These are phyloP conservation scores for Scutellaria baicalensis DNA, from an alignment of 257 asterid genomes.

Conservation along the genomic window DNA sequence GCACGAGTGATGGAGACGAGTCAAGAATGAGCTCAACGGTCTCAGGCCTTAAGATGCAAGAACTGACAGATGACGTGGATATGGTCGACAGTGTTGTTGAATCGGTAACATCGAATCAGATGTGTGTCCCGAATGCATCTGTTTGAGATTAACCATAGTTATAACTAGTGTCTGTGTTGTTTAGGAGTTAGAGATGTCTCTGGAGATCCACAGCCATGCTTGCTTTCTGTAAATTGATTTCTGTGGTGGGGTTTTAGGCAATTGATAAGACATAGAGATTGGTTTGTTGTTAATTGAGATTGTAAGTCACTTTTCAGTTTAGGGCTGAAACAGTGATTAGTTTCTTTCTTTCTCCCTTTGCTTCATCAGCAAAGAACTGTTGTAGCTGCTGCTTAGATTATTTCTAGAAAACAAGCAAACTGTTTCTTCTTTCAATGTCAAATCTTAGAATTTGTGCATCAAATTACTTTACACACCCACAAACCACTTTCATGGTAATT, in stretches of 20 bases:
- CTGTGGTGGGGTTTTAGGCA: slow-evolving; percentile 20
- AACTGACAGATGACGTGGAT: slow-evolving; percentile 15
- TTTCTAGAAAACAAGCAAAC: slow-evolving; percentile 13
- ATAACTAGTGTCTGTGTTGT: slow-evolving; percentile 8
- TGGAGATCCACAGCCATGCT: slow-evolving; percentile 1
- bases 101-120: slow-evolving; percentile 15
- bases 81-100: slow-evolving; percentile 23
- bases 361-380: slow-evolving; percentile 32
- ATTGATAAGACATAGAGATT: slow-evolving; percentile 14
- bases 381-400: neutral
- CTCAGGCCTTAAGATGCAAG: slow-evolving; percentile 8
- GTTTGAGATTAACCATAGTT: slow-evolving; percentile 5
- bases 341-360: slow-evolving; percentile 21
- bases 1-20: slow-evolving; percentile 64
- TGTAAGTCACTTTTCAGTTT: slow-evolving; percentile 47
- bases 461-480: too few species aligned
- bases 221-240: slow-evolving; percentile 42
- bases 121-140: slow-evolving; percentile 3
- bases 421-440: neutral
- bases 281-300: slow-evolving; percentile 33
- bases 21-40: slow-evolving; percentile 27
- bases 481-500: too few species aligned
- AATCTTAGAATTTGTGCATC: too few species aligned
- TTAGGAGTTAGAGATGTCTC: slow-evolving; percentile 9
- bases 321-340: slow-evolving; percentile 51